These are phyloP conservation scores for Leucocoprinus leucothites DNA, from an alignment of 768 basidiomycete species.

Conservation along the genomic window DNA sequence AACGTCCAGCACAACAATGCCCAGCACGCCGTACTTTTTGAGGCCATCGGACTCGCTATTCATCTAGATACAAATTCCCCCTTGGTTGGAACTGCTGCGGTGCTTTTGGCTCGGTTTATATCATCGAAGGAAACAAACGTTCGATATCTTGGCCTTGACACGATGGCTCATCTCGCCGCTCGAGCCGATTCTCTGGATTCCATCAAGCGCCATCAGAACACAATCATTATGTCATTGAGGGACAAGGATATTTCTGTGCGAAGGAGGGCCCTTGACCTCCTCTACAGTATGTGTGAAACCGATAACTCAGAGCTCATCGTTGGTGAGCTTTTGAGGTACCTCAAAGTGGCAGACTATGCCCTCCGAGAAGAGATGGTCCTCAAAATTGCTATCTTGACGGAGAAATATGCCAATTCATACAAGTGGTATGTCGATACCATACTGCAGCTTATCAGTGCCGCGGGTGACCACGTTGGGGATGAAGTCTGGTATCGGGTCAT, in stretches of 20 bases:
- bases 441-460: conserved; percentile 90
- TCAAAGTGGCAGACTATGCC: conserved; percentile 95
- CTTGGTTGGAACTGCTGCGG: conserved; percentile 83
- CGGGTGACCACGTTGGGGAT: conserved; percentile 98
- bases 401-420: conserved; percentile 95
- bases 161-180: conserved; percentile 97
- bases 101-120: conserved; percentile 93
- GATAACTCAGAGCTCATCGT: conserved; percentile 96
- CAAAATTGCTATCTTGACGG: conserved; percentile 98
- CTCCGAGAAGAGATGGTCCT: conserved; percentile 98
- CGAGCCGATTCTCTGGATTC: conserved; percentile 87
- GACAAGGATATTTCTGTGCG: conserved; percentile 98
- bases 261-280: conserved; percentile 87
- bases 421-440: conserved; percentile 99
- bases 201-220: conserved; percentile 93
- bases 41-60: conserved; percentile 95
- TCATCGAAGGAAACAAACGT: conserved; percentile 99
- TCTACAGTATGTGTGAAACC: conserved; percentile 99
- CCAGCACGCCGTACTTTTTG: conserved; percentile 96
- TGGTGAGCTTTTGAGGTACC: conserved; percentile 89
- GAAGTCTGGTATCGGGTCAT: conserved; percentile 99
- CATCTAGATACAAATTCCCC: conserved; percentile 91
- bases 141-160: conserved; percentile 94
- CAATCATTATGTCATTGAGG: conserved; percentile 90
- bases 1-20: conserved; percentile 99